Evolutionary conservation across 805 yeast species (phyloP).

Genomic region (Sugiyamaella lignohabitans): DNA sequence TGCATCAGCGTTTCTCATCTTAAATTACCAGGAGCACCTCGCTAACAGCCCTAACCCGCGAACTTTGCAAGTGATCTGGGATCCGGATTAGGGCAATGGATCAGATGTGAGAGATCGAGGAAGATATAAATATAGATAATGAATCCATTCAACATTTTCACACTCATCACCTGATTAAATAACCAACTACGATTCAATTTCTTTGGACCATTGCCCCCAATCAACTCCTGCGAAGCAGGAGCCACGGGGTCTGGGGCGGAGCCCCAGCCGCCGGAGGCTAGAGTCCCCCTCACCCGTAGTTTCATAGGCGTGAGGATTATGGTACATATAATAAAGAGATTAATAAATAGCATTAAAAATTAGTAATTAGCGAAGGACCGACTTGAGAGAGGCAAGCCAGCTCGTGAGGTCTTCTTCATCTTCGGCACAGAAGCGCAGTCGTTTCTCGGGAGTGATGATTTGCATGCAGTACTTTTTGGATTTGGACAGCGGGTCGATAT

Average conservation of each 20-base stretch:
- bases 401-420: constrained; percentile 41
- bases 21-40: too few relatives aligned
- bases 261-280: neutral
- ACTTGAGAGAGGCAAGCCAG: constrained; percentile 45
- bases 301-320: neutral
- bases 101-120: too few relatives aligned
- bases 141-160: too few relatives aligned
- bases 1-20: too few relatives aligned
- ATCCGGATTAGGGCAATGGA: too few relatives aligned
- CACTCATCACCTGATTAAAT: too few relatives aligned
- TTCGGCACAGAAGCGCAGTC: constrained; percentile 40
- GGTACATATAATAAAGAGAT: neutral
- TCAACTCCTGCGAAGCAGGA: neutral
- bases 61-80: too few relatives aligned
- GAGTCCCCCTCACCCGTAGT: too few relatives aligned
- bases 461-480: constrained; percentile 42
- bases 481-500: constrained; percentile 42
- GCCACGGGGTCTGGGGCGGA: neutral
- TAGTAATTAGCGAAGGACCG: constrained; percentile 11
- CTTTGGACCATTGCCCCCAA: too few relatives aligned
- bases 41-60: too few relatives aligned
- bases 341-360: neutral
- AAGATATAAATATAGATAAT: too few relatives aligned
- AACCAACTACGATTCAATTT: too few relatives aligned
- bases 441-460: constrained; percentile 41